Evolutionary conservation across 2,329 filamentous ascomycete species (phyloP).

Genomic region (Pseudopithomyces maydicus): DNA sequence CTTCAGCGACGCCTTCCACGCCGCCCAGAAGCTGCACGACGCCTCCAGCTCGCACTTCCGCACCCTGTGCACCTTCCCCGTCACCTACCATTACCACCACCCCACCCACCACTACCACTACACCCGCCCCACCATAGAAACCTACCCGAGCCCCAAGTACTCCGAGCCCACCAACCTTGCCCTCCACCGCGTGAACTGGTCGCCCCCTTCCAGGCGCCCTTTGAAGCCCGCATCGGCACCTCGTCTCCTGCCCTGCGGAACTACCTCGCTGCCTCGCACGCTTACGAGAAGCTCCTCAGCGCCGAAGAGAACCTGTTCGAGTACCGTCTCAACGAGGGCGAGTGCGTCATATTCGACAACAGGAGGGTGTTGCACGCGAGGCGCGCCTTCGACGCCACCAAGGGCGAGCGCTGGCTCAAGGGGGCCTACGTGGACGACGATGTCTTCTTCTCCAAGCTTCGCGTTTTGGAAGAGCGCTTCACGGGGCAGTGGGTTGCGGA

Average conservation of each 20-base stretch:
- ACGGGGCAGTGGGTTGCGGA: constrained; percentile 41
- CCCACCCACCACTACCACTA: constrained; percentile 65
- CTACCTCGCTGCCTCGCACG: constrained; percentile 50
- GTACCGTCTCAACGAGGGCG: constrained; percentile 75
- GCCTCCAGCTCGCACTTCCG: constrained; percentile 35
- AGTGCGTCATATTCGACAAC: constrained; percentile 95
- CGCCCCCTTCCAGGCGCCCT: constrained; percentile 75
- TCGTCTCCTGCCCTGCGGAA: constrained; percentile 32
- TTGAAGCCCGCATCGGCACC: constrained; percentile 45
- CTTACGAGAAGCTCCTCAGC: constrained; percentile 67
- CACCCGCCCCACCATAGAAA: constrained; percentile 61
- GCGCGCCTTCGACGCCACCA: constrained; percentile 69
- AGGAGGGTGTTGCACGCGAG: constrained; percentile 83
- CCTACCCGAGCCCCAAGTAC: constrained; percentile 31
- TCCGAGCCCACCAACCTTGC: constrained; percentile 36
- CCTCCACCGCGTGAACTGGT: constrained; percentile 66
- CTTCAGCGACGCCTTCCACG: constrained; percentile 77
- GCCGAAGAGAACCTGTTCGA: constrained; percentile 65
- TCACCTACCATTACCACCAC: constrained; percentile 73
- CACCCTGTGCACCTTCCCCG: constrained; percentile 49
- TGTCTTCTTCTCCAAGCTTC: constrained; percentile 58
- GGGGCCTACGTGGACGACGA: constrained; percentile 81
- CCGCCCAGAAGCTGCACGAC: constrained; percentile 53
- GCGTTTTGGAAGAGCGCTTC: constrained; percentile 48
- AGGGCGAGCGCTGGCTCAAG: constrained; percentile 78